These are phyloP conservation scores for Sclerospora graminicola DNA, from an alignment of 352 stramenopile genomes.

Conservation along the genomic window DNA sequence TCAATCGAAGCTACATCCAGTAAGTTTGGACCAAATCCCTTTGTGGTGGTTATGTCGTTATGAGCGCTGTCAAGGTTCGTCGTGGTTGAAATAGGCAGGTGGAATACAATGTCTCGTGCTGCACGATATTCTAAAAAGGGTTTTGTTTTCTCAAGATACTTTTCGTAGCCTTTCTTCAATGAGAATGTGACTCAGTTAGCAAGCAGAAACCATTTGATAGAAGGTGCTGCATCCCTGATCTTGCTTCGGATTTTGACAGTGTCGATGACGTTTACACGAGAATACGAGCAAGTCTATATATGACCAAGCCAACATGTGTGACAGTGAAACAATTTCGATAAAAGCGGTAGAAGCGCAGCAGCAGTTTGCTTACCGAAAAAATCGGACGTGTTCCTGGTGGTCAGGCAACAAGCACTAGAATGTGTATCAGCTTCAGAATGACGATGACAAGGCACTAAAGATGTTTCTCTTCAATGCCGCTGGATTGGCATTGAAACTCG, in stretches of 20 bases:
- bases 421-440: no score
- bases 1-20: no score
- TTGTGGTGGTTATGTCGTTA: constrained; percentile 11
- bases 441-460: no score
- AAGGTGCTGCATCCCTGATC: constrained; percentile 48
- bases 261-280: constrained; percentile 90
- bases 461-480: no score
- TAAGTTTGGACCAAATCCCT: no score
- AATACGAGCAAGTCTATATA: constrained; percentile 92
- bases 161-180: constrained; percentile 36
- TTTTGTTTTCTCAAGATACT: constrained; percentile 19
- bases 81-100: constrained; percentile 49
- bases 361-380: constrained; percentile 46
- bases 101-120: constrained; percentile 44
- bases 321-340: background rate
- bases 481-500: no score
- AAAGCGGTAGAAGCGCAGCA: constrained; percentile 1
- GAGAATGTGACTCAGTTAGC: constrained; percentile 15
- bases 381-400: constrained; percentile 58
- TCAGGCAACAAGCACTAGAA: constrained; percentile 86
- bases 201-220: constrained; percentile 1
- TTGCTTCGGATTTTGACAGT: constrained; percentile 71
- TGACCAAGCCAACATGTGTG: constrained; percentile 12
- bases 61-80: constrained; percentile 51
- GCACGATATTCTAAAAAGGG: constrained; percentile 10